Base-by-base conservation (phyloP, 169 alveolate genomes). In the Eimeria necatrix region DNA sequence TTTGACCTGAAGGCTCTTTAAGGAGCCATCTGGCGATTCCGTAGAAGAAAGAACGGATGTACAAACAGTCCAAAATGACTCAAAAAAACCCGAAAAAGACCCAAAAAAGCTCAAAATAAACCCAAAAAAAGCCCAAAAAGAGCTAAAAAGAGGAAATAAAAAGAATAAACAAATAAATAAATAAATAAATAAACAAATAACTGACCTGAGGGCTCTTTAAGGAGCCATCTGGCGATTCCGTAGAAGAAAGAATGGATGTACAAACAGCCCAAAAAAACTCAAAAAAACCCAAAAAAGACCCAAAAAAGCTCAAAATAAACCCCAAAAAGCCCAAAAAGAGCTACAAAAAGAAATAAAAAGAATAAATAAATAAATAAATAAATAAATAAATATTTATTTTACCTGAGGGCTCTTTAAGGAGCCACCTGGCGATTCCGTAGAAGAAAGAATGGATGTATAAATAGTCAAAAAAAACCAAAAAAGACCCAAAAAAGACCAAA, bases 401-500 rank as follows among this genome's bases (percentile, higher is more conserved):
- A 61, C 26, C 26, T 26, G 59, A 20, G 22, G 52, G n/a, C 20
- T 41, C 48, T 71, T 22, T 10, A 71, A n/a, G 83, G 16, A 41
- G 18, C 83, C 46, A 22, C 52, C 14, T 20, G 3, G 56, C 51
- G 2, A 48, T 41, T 20, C 24, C 60, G 1, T 8, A 32, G 1
- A 18, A n/a, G 26, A 8, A 12, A 0, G 41, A 16, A 9, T 0
- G 6, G 1, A 83, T 56, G 53, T 53, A 83, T 83, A n/a, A 12
- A 83, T 59, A 22, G 12, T 48, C 46, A 12, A 41, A 53, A n/a
- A 51, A 20, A 70, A 22, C 32, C 59, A 89, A 9, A 56, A 89
- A 89, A 8, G 89, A 89, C 18, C n/a, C 10, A 6, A 26, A 22
- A 74, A 89, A 89, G 88, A 71, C 89, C 46, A 56, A 56, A 18